A percentile compares a stretch with the other conserved stretches of the same genome.
phyloP scores from a whole-genome alignment of 768 basidiomycete species.

The Floccularia luteovirens region DNA sequence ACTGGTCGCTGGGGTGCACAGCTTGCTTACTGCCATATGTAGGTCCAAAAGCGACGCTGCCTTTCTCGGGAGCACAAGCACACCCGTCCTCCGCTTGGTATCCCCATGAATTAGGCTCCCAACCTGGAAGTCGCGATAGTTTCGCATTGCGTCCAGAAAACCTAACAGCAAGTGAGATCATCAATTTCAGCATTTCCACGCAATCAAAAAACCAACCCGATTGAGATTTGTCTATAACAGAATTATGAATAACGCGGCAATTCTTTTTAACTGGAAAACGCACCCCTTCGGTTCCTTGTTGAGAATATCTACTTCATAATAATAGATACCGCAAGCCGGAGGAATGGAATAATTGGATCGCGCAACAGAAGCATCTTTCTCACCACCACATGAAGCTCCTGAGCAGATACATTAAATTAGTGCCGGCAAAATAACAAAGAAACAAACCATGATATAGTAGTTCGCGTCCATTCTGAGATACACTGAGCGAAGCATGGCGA shows the following conservation, averaged over 20 bases:
- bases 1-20: not conserved
- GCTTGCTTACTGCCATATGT: conserved; percentile 66
- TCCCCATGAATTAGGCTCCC: conserved; percentile 84
- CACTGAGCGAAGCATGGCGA: conserved; percentile 47
- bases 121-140: conserved; percentile 74
- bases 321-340: conserved; percentile 84
- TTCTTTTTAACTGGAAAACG: conserved; percentile 13
- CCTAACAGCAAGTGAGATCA: conserved; percentile 26
- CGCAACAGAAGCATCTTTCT: conserved; percentile 81
- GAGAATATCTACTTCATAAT: conserved; percentile 85
- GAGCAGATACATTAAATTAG: conserved; percentile 6
- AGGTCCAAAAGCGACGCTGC: conserved; percentile 67
- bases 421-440: not conserved
- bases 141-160: conserved; percentile 62
- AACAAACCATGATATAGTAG: conserved; percentile 58
- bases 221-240: conserved; percentile 58
- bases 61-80: conserved; percentile 67
- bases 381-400: conserved; percentile 51
- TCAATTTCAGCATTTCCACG: conserved; percentile 3
- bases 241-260: conserved; percentile 1
- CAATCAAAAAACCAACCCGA: conserved; percentile 49
- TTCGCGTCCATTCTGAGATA: conserved; percentile 69
- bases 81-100: conserved; percentile 90
- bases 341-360: conserved; percentile 76
- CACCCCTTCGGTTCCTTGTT: conserved; percentile 80